phyloP scores from a whole-genome alignment of 768 basidiomycete species.

The Amanita thiersii region DNA sequence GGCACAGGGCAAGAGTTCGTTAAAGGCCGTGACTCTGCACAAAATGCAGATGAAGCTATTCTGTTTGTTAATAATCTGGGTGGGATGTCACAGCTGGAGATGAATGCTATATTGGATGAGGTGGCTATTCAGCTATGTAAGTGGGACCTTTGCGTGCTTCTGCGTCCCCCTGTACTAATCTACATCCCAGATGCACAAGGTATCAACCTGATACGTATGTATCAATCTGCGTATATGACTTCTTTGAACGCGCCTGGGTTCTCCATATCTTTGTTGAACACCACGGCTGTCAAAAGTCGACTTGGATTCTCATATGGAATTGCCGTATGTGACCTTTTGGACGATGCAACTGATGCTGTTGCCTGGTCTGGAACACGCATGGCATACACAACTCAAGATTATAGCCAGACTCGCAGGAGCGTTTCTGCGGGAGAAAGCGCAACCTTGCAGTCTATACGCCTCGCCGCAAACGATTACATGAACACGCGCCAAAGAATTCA shows the following conservation, averaged over 20 bases:
- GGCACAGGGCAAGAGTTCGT: slow-evolving; percentile 13
- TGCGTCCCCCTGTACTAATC: too few species aligned
- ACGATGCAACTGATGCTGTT: slow-evolving; percentile 32
- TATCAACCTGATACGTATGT: slow-evolving; percentile 32
- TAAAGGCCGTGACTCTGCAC: slow-evolving; percentile 11
- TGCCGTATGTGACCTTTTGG: slow-evolving; percentile 26
- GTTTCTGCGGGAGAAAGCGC: neutral
- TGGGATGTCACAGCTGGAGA: slow-evolving; percentile 41
- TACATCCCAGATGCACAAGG: slow-evolving; percentile 19
- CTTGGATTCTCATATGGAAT: slow-evolving; percentile 6
- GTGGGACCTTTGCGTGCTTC: slow-evolving; percentile 11
- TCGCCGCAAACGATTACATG: neutral
- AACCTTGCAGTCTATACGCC: neutral
- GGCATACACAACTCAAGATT: slow-evolving; percentile 19
- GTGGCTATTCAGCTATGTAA: slow-evolving; percentile 32
- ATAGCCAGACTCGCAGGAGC: neutral
- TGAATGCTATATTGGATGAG: slow-evolving; percentile 41
- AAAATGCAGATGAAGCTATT: slow-evolving; percentile 38
- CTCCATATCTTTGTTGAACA: slow-evolving; percentile 43
- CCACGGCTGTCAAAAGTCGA: slow-evolving; percentile 21
- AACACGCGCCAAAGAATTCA: neutral
- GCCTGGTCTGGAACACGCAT: slow-evolving; percentile 30
- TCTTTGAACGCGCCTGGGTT: slow-evolving; percentile 56
- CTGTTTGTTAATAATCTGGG: slow-evolving; percentile 52
- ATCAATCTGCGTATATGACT: slow-evolving; percentile 46